Percentiles rank a stretch among this genome's conserved stretches.
Evolutionary conservation across 495 filamentous ascomycete species (phyloP).

Genomic region (Trichoderma erinaceum): DNA sequence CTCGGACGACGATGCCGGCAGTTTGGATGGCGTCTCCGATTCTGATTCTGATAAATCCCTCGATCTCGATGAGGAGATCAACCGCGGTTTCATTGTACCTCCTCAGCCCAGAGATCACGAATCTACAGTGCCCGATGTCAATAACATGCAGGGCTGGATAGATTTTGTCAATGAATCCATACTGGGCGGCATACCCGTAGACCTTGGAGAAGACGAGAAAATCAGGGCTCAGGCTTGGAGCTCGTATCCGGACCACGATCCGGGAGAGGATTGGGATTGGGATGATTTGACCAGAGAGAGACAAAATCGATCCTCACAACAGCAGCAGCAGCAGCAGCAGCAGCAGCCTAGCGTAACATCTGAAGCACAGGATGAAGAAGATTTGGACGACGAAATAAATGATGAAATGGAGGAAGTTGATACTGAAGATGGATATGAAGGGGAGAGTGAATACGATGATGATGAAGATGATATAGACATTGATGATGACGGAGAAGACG

Average conservation of each 20-base stretch:
- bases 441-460: constrained; percentile 20
- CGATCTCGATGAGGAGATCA: constrained; percentile 15
- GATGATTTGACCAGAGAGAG: not conserved
- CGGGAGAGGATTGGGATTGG: not conserved
- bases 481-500: constrained; percentile 30
- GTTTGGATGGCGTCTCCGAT: not conserved
- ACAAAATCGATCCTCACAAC: not conserved
- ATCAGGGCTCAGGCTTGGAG: not conserved
- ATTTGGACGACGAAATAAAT: not conserved
- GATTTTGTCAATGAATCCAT: not conserved
- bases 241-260: not conserved
- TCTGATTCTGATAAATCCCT: not conserved
- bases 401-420: constrained; percentile 14
- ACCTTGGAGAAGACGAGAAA: constrained; percentile 2
- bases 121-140: not conserved
- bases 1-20: not conserved
- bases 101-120: constrained; percentile 1
- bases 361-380: not conserved
- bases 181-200: not conserved
- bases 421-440: constrained; percentile 11
- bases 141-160: not conserved
- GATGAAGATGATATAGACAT: constrained; percentile 27
- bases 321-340: not conserved
- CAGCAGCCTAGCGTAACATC: not conserved
- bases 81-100: constrained; percentile 13